These are phyloP conservation scores for Amaranthus tricolor DNA, from an alignment of 179 eudicot genomes.

Conservation along the genomic window DNA sequence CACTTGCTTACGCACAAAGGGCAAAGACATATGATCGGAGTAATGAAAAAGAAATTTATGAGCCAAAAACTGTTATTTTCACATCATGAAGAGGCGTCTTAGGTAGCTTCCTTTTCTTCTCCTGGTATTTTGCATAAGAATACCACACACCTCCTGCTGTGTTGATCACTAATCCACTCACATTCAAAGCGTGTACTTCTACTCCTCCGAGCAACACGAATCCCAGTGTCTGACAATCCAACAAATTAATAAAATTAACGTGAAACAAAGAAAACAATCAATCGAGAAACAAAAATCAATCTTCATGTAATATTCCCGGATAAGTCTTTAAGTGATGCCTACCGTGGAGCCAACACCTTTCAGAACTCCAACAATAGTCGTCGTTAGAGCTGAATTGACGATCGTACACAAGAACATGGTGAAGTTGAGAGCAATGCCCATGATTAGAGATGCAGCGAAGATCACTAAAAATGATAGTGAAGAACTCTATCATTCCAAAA, in stretches of 20 bases:
- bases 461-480: conserved; percentile 64
- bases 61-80: conserved; percentile 27
- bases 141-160: conserved; percentile 95
- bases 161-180: conserved; percentile 75
- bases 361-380: conserved; percentile 96
- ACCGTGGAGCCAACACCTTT: conserved; percentile 98
- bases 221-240: conserved; percentile 69
- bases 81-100: conserved; percentile 45
- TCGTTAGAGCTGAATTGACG: conserved; percentile 92
- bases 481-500: conserved; percentile 53
- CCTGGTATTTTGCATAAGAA: conserved; percentile 77
- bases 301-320: neutral
- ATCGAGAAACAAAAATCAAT: too few species aligned
- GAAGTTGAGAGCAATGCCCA: conserved; percentile 94
- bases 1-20: neutral
- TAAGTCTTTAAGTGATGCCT: conserved; percentile 30
- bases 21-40: neutral
- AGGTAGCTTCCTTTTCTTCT: conserved; percentile 56
- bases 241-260: conserved; percentile 10
- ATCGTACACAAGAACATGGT: conserved; percentile 98
- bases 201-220: conserved; percentile 90
- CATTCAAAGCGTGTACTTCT: conserved; percentile 78
- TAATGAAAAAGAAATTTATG: neutral
- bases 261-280: too few species aligned
- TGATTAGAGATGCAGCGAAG: conserved; percentile 72